Evolutionary conservation across 2,329 filamentous ascomycete species (phyloP), one percentile per base, ranked within the genome.

Genomic region (Fusarium incarnatum): DNA sequence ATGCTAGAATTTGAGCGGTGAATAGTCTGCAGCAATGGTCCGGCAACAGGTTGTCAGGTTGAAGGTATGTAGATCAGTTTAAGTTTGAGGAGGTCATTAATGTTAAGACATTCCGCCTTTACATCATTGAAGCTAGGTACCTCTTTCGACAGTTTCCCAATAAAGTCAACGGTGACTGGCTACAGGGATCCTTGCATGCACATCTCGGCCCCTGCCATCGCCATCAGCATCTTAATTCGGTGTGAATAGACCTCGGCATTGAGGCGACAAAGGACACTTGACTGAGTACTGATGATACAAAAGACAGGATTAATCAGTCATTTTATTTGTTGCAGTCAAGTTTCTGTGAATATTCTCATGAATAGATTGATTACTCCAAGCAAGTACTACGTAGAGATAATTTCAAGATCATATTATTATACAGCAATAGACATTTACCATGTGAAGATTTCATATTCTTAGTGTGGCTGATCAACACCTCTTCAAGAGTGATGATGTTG

Each of bases 141-240:
- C 13, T 42, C 42, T 40, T 30, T 46, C 41, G 40, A 32, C 37
- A 18, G 25, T 57, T 49, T 57, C 49, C 46, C 13, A 40, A 52
- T 47, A 44, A 56, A 47, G 54, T 30, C 40, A 30, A 37, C 25
- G 25, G 42, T 22, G 32, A 20, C 56, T 47, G 23, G 40, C 22
- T 47, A 25, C 25, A 48, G 37, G 47, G 48, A 49, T 57, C 63
- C 63, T 37, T 61, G 55, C n/a, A 67, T 42, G 12, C 27, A 27
- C 56, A 23, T 47, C 49, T 54, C 37, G 22, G 48, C 25, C 48
- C 37, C 45, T 56, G n/a, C 18, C 44, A 64, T 71, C 44, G n/a
- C 18, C 44, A 64, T 71, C 46, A 67, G 55, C 60, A 70, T 70
- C 60, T 73, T 67, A 70, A 44, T 56, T 66, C 18, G 23, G 37